phyloP scores from a whole-genome alignment of 2,329 filamentous ascomycete genomes.

The Cladophialophora chaetospira region DNA sequence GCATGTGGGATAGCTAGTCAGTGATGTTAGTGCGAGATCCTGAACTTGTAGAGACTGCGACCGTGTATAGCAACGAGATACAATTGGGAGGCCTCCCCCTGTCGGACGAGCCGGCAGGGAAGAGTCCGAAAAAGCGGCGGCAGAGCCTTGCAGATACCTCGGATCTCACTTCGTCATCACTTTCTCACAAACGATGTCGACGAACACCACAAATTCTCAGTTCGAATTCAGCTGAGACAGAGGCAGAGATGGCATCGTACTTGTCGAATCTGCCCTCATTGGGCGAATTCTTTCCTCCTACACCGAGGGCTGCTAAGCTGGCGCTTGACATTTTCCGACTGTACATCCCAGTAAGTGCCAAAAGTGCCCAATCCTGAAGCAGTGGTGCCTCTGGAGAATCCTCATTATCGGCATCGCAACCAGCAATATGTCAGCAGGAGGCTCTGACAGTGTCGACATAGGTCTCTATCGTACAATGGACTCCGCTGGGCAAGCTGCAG shows the following conservation, averaged over 20 bases:
- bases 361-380: no score
- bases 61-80: no score
- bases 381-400: conserved; percentile 21
- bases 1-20: conserved; percentile 56
- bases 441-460: conserved; percentile 38
- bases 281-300: conserved; percentile 41
- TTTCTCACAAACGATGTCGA: neutral
- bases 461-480: conserved; percentile 70
- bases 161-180: neutral
- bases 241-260: conserved; percentile 25
- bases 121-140: neutral
- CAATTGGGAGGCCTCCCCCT: no score
- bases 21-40: no score
- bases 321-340: conserved; percentile 45
- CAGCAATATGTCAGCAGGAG: neutral
- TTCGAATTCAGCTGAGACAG: neutral
- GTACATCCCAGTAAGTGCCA: conserved; percentile 34
- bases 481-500: conserved; percentile 55
- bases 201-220: neutral
- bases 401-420: no score
- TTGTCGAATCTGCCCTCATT: conserved; percentile 34
- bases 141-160: neutral
- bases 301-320: conserved; percentile 42
- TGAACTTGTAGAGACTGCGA: no score
- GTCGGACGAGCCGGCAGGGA: no score